A percentile compares a stretch with the other conserved stretches of the same genome.
Evolutionary conservation across 805 yeast species (phyloP).

Genomic region (Kazachstania psychrophila): DNA sequence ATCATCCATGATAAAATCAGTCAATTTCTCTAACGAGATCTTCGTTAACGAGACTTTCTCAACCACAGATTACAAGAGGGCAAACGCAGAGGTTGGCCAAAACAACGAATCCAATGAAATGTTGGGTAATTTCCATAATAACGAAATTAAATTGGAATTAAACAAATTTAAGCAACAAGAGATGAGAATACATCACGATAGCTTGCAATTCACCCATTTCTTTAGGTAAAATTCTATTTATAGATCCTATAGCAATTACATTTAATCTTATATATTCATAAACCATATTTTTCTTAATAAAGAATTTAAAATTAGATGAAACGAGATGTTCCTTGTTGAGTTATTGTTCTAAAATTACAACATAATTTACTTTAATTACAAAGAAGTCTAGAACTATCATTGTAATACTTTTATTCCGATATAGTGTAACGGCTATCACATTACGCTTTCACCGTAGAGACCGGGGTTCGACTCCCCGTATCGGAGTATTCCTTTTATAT

Average conservation of each 20-base stretch:
- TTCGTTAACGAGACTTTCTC: constrained; percentile 25
- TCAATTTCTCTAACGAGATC: constrained; percentile 22
- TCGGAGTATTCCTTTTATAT: constrained; percentile 7
- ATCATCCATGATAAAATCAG: constrained; percentile 2
- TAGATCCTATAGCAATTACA: no score
- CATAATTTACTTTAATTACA: no score
- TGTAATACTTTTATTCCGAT: no score
- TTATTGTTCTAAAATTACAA: no score
- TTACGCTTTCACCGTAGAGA: constrained; percentile 15
- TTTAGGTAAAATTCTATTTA: no score
- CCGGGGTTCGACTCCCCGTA: constrained; percentile 17
- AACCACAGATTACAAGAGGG: constrained; percentile 22
- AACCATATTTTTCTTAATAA: no score
- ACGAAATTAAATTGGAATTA: constrained; percentile 49
- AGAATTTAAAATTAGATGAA: no score
- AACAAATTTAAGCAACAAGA: constrained; percentile 54
- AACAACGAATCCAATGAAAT: constrained; percentile 9
- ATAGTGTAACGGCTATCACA: constrained; percentile 16
- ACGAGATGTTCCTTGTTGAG: no score
- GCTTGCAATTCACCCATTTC: constrained; percentile 57
- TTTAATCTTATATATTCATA: no score
- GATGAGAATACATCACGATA: constrained; percentile 61
- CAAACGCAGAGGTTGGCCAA: constrained; percentile 11
- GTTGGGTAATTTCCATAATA: constrained; percentile 8
- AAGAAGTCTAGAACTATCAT: no score